Evolutionary conservation across 2,329 filamentous ascomycete genomes (phyloP), one percentile per base, ranked within the genome.

Genomic region (Penicillium griseofulvum): DNA sequence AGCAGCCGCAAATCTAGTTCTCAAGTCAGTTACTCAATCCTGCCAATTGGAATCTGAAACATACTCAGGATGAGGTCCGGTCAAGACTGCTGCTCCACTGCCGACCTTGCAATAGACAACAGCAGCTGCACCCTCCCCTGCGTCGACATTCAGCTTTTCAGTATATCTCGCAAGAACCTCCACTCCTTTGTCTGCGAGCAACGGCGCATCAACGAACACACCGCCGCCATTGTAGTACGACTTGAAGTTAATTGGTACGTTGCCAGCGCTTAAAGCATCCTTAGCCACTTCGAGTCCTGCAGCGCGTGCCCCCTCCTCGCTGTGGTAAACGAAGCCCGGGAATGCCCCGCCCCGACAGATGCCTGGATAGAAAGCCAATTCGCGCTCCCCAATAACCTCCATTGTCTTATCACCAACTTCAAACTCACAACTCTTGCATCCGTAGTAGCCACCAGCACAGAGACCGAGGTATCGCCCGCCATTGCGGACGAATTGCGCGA

Each of bases 141-240:
- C 81, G 51, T 95, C 87, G 3, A 97, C 89, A 63, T 88, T 84
- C 12, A 96, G 72, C 14, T 87, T 78, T 34, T 91, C 87, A 0
- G 81, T 81, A 69, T 94, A 99, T 55, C 81, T 88, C 1, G 93
- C 94, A 24, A 99, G 77, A 7, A 96, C 81, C 72, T 97, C 85
- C 0, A 97, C 84, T 1, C 87, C 88, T 59, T 81, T 76, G 29
- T 82, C 80, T 52, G 79, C 76, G 53, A 84, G 79, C 42, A 81
- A 83, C 3, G 81, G 80, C 1, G 89, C 87, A 74, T 94, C 87
- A 1, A 96, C 90, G 76, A 97, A 99, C 1, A 96, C 86, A 4
- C 94, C 92, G 0, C 94, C 94, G 0, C 94, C 94, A 65, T 99
- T 99, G 72, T 93, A 97, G 70, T 99, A 99, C 14, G 85, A 87